Evolutionary conservation across 78 protist species (phyloP), one percentile per base, ranked within the genome.

Genomic region (Mantamonas sphyraenae): DNA sequence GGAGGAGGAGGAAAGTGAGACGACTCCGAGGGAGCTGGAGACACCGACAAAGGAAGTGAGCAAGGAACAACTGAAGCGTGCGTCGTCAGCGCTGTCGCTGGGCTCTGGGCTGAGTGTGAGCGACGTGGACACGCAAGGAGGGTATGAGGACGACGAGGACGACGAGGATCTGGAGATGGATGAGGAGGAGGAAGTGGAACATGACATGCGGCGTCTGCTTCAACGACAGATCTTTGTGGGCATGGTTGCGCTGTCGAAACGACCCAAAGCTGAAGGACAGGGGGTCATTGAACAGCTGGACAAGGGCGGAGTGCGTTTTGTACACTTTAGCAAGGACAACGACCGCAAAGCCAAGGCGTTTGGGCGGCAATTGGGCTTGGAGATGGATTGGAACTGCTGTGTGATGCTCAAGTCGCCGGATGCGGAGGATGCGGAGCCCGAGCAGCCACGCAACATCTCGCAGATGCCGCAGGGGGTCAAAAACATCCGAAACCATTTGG

Each of bases 311-410:
- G 64, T 58, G n/a, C 39, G 64, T 12, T 58, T 58, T 42, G 64
- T 34, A 37, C 64, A 58, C 64, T 16, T 58, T 24, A 16, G 28
- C 28, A 4, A 8, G 28, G 39, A 31, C 26, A 14, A 58, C 42
- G 64, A 34, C 28, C 38, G 64, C 45, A 37, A 42, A n/a, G 34
- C 64, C 3, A 58, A 58, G 64, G 64, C 64, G 2, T 58, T 58
- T 24, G 64, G 64, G 45, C 20, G 34, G 28, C 45, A 58, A n/a
- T 42, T 58, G 45, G 64, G 64, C 64, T 26, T 58, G 45, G 64
- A 58, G 64, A 58, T 42, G 26, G 64, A 58, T n/a, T 58, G 64
- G 64, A 58, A 58, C 64, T 58, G 45, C 24, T 58, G 64, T 42
- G 34, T 58, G 28, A 42, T 34, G 45, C 64, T 58, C n/a, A 17